A percentile compares a stretch with the other conserved stretches of the same genome.
phyloP scores from a whole-genome alignment of 1,139 yeast genomes.

The Saccharomyces hybrid region DNA sequence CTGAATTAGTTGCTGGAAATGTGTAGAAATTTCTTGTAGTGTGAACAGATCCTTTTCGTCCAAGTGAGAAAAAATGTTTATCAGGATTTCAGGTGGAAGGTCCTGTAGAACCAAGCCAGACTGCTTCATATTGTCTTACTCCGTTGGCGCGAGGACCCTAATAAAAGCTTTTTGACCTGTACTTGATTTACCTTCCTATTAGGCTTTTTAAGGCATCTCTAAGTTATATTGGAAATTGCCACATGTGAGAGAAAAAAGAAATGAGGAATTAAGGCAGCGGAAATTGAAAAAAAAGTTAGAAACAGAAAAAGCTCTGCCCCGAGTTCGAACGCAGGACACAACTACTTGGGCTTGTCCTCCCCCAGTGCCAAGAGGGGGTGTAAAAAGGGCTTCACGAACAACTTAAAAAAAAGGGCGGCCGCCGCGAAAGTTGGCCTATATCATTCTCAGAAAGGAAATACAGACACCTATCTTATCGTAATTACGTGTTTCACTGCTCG shows the following conservation, averaged over 20 bases:
- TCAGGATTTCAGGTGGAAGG: conserved; percentile 53
- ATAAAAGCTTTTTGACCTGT: background rate
- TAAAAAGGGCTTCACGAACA: background rate
- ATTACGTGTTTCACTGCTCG: too few species aligned
- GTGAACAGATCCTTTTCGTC: conserved; percentile 47
- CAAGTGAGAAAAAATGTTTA: conserved; percentile 46
- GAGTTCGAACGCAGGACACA: background rate
- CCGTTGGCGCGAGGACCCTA: background rate
- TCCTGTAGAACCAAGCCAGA: conserved; percentile 18
- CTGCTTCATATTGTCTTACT: background rate
- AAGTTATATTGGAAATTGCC: background rate
- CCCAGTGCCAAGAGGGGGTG: background rate
- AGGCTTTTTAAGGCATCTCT: background rate
- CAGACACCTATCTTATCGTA: too few species aligned
- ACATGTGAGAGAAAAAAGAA: background rate
- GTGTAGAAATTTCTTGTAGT: conserved; percentile 46
- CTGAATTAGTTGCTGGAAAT: conserved; percentile 45
- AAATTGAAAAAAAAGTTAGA: background rate
- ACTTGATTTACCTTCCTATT: background rate
- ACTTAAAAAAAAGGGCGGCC: too few species aligned
- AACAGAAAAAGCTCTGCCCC: background rate
- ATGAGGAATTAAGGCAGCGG: background rate
- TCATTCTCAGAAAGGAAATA: too few species aligned
- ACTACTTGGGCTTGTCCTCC: background rate
- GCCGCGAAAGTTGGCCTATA: too few species aligned